Evolutionary conservation across 768 basidiomycete species (phyloP).

Genomic region (Kwoniella mangroviensis): DNA sequence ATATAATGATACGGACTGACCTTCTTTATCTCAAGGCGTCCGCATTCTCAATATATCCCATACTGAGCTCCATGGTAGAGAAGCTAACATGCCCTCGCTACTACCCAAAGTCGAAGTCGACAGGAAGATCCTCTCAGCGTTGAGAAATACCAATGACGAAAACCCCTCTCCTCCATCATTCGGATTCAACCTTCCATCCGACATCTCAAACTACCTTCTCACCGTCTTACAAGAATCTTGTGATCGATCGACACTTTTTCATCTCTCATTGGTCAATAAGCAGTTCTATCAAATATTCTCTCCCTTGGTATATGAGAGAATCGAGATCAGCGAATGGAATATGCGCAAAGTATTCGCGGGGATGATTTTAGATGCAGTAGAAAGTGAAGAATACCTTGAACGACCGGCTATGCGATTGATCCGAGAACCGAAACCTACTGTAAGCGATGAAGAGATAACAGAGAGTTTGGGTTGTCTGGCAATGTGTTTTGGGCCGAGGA

Average conservation of each 20-base stretch:
- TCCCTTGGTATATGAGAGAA: background rate
- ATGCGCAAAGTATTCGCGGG: background rate
- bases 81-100: too few relatives aligned
- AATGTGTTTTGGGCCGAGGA: background rate
- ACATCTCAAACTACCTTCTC: background rate
- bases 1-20: too few relatives aligned
- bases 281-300: background rate
- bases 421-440: background rate
- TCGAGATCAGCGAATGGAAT: background rate
- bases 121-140: too few relatives aligned
- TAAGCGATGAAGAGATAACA: slow-evolving; percentile 5
- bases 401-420: background rate
- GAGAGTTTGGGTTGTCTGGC: background rate
- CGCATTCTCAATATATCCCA: too few relatives aligned
- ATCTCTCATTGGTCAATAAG: background rate
- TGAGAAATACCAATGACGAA: too few relatives aligned
- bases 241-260: background rate
- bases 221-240: background rate
- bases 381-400: background rate
- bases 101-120: too few relatives aligned
- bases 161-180: too few relatives aligned
- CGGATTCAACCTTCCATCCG: background rate
- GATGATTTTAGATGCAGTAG: background rate
- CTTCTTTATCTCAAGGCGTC: too few relatives aligned
- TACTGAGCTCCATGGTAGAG: too few relatives aligned